Evolutionary conservation across 352 stramenopile genomes (phyloP), one percentile per base, ranked within the genome.

Genomic region (Halophytophthora polymorphica): DNA sequence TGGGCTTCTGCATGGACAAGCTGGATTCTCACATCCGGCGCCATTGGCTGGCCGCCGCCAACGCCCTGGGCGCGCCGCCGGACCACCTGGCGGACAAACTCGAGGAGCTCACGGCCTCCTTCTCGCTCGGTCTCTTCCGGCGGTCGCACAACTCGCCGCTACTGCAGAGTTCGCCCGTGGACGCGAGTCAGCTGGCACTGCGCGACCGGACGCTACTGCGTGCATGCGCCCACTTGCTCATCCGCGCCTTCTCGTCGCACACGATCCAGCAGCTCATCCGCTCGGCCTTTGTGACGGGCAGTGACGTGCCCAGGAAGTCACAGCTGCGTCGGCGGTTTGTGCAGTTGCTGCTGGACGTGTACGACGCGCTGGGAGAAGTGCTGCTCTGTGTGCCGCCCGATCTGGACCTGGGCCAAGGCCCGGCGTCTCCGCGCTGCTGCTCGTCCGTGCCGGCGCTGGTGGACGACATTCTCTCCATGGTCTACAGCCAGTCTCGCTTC

Each of bases 381-480:
- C 28, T 58, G 12, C 29, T 34, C 8, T 22, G 51, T n/a, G 38
- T 21, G 12, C 31, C 42, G 6, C 13, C 21, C 34, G 23, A 2
- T 17, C 17, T 38, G 23, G 13, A 33, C 45, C 18, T 40, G 36
- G 25, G 25, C 4, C 25, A 31, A 8, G 25, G 25, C 25, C 25
- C 25, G 8, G n/a, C 39, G 49, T 36, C 25, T 33, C 19, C 31
- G 35, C 36, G 18, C 39, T 17, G 29, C 2, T 18, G 12, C 13
- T 17, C 29, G 18, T 44, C 42, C 11, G 17, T 76, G 10, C 50
- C 55, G 3, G 44, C 39, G 13, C 50, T 76, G n/a, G 62, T 72
- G 48, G 66, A 76, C 17, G 55, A 76, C 6, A 50, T 70, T 23
- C 36, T 76, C 19, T 58, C 62, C 2, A 12, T 64, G 1, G 53